Evolutionary conservation across 2,329 filamentous ascomycete species (phyloP).

Genomic region (Escovopsis sp.): DNA sequence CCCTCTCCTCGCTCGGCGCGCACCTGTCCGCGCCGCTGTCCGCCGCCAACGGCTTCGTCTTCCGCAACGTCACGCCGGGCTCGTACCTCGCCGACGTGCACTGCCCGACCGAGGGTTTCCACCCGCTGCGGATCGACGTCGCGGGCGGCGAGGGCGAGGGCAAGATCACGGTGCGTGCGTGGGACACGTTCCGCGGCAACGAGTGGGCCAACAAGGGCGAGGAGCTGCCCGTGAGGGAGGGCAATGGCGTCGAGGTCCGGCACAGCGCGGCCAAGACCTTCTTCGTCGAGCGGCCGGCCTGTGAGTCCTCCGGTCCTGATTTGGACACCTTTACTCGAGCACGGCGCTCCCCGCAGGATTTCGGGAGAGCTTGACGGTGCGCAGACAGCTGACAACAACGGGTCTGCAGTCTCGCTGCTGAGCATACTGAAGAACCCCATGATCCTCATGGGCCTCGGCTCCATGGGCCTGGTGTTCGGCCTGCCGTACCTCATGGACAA

Average conservation of each 20-base stretch:
- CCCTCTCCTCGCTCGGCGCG: conserved; percentile 29
- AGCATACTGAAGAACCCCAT: conserved; percentile 85
- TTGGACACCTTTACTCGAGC: background rate
- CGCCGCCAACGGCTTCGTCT: conserved; percentile 56
- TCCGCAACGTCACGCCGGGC: conserved; percentile 53
- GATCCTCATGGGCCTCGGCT: conserved; percentile 82
- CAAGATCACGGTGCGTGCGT: conserved; percentile 37
- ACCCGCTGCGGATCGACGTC: conserved; percentile 69
- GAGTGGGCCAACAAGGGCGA: conserved; percentile 82
- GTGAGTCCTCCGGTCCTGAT: conserved; percentile 34
- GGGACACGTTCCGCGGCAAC: conserved; percentile 79
- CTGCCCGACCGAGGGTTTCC: conserved; percentile 59
- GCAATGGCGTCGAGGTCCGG: conserved; percentile 43
- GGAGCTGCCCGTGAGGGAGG: conserved; percentile 28
- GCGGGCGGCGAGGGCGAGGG: conserved; percentile 18
- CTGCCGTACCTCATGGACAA: conserved; percentile 95
- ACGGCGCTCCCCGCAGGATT: no score
- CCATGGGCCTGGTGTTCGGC: conserved; percentile 70
- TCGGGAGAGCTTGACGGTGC: no score
- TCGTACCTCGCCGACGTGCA: conserved; percentile 76
- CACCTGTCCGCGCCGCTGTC: conserved; percentile 46
- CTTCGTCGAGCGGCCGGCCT: conserved; percentile 60
- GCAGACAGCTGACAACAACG: background rate
- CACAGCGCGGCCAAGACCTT: conserved; percentile 53
- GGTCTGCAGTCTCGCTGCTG: conserved; percentile 53